Base-by-base conservation (phyloP, 2,329 filamentous ascomycete species). In the Fusarium foetens region DNA sequence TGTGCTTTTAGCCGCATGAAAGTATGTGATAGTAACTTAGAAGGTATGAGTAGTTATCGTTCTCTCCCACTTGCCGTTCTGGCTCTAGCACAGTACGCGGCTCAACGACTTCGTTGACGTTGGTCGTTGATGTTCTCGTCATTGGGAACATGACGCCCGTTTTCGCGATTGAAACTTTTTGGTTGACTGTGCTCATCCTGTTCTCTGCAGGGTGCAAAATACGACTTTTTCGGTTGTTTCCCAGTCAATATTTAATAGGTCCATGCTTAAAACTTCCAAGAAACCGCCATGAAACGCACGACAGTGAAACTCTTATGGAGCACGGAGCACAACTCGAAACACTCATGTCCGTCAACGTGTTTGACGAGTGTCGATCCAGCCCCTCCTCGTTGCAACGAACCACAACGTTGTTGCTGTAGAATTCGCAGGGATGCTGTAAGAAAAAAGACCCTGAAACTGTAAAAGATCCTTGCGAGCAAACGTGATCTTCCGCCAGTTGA, bases 321-420 rank as follows among this genome's bases (percentile, higher is more conserved):
- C 66, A 72, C 49, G 60, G 66, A 41, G 70, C 48, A 71, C 33
- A 41, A 57, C 52, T 42, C 70, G 66, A 72, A 72, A 72, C 70
- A 59, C 57, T 71, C 48, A 52, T 43, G 57, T 58, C 53, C 51
- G 61, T 51, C 51, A 60, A 51, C 36, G 53, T 49, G 69, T 75
- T 75, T 75, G 73, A 76, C 58, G 57, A 71, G n/a, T 43, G 71
- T 39, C 63, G 70, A 74, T 60, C 55, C 41, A 54, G 45, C 58
- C 54, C 41, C 55, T 41, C 54, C 58, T 60, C 38, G 55, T 58
- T 63, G 59, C 55, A 58, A 45, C 62, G 51, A 51, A 35, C 35
- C 42, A 51, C 41, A 53, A 48, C 58, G 41, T 58, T 67, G 58
- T 58, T 45, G 38, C 36, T 38, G n/a, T 68, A 45, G 51, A 48